Percentiles rank a stretch among this genome's conserved stretches.
phyloP scores from a whole-genome alignment of 495 filamentous ascomycete genomes.

The Penicillium turbatum region DNA sequence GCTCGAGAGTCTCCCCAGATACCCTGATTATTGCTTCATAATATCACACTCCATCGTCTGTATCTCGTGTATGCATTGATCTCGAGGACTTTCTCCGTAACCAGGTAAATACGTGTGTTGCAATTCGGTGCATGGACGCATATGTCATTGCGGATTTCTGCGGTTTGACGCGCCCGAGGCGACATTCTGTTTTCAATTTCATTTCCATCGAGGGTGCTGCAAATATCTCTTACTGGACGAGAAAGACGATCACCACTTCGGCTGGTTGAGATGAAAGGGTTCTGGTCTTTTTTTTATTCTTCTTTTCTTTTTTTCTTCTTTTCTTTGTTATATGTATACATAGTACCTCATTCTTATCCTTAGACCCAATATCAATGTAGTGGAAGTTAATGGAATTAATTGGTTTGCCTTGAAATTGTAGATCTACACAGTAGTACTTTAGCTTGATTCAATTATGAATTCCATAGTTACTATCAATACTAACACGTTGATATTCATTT shows the following conservation, averaged over 20 bases:
- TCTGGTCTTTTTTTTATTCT: not conserved
- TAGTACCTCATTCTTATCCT: not conserved
- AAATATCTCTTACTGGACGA: conserved; percentile 1
- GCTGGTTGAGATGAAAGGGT: not conserved
- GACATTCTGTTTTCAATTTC: not conserved
- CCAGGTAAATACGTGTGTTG: not conserved
- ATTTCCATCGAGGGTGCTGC: not conserved
- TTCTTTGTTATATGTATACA: not conserved
- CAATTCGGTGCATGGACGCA: not conserved
- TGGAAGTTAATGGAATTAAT: not conserved
- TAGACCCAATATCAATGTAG: not conserved
- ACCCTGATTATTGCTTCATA: not conserved
- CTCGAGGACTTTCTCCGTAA: not conserved
- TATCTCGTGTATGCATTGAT: not conserved
- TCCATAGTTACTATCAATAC: not conserved
- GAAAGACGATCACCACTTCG: not conserved
- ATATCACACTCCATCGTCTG: not conserved
- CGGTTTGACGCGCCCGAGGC: not conserved
- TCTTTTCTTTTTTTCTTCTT: not conserved
- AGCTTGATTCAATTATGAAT: not conserved
- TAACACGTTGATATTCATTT: not conserved
- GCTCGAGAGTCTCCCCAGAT: no score
- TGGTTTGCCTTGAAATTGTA: not conserved
- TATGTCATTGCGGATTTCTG: conserved; percentile 1
- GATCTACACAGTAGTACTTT: conserved; percentile 1